Percentiles rank a stretch among this genome's conserved stretches.
Conservation (phyloP, 1,139 yeast species). For the Debaryomyces subglobosus region DNA sequence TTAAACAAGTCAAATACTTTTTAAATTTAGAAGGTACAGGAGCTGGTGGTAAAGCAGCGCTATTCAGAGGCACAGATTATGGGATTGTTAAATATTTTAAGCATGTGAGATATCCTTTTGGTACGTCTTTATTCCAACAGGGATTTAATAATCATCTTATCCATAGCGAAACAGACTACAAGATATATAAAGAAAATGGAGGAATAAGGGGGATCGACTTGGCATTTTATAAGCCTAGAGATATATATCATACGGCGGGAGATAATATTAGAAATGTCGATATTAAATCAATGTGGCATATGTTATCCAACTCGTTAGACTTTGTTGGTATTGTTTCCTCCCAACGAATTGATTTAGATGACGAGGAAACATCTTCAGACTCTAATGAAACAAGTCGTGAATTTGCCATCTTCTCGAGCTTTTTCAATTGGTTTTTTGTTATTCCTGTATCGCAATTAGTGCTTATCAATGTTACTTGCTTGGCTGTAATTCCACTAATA, state of each 20-base stretch:
- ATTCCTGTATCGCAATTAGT: conserved; percentile 52
- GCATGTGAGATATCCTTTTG: conserved; percentile 71
- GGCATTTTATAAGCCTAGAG: conserved; percentile 64
- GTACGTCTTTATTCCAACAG: conserved; percentile 76
- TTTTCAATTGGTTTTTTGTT: conserved; percentile 61
- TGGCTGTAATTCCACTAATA: conserved; percentile 59
- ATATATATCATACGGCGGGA: conserved; percentile 75
- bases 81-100: conserved; percentile 53
- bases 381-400: conserved; percentile 19
- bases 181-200: conserved; percentile 67
- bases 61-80: conserved; percentile 82
- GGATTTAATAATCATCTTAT: conserved; percentile 77
- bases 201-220: conserved; percentile 77
- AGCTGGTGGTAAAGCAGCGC: conserved; percentile 84
- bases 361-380: conserved; percentile 20
- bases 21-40: conserved; percentile 96
- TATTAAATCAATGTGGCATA: conserved; percentile 75
- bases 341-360: conserved; percentile 42
- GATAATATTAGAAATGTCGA: conserved; percentile 71
- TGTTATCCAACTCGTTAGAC: conserved; percentile 74
- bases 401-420: conserved; percentile 63
- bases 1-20: conserved; percentile 60
- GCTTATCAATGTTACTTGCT: conserved; percentile 49
- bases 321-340: conserved; percentile 47
- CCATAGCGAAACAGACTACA: conserved; percentile 84